Conservation (phyloP, 257 asterid genomes). For the Penstemon eatonii region DNA sequence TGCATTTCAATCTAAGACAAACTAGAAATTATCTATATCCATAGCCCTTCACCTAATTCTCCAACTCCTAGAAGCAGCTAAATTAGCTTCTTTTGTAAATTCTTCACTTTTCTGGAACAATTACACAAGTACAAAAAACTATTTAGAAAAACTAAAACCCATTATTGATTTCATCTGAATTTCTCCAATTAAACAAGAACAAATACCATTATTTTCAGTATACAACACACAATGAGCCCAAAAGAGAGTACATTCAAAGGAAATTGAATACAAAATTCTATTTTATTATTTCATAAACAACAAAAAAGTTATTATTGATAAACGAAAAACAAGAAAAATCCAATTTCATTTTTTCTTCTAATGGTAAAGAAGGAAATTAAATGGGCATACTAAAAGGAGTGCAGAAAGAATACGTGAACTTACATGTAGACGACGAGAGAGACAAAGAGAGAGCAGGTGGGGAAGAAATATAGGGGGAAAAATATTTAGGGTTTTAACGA, state of each 20-base stretch:
- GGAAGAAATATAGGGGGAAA: slow-evolving; percentile 14
- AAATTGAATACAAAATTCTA: too few relatives aligned
- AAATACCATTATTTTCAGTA: background rate
- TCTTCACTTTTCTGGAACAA: background rate
- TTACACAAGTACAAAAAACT: background rate
- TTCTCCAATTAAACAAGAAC: background rate
- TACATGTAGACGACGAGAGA: slow-evolving; percentile 21
- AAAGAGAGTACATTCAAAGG: background rate
- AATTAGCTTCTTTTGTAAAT: background rate
- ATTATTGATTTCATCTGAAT: background rate
- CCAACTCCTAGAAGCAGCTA: background rate
- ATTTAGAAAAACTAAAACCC: background rate
- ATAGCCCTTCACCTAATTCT: background rate
- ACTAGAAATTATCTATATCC: background rate
- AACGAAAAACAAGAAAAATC: background rate
- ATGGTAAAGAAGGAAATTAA: background rate
- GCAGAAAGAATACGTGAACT: slow-evolving; percentile 5
- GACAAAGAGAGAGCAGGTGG: background rate
- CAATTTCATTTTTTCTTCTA: background rate
- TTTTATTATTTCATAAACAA: background rate
- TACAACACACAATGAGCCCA: background rate
- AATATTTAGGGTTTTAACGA: slow-evolving; percentile 31
- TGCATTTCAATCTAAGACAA: background rate
- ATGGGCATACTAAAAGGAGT: background rate
- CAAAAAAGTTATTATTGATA: background rate